Percentiles rank a stretch among this genome's conserved stretches.
Conservation (phyloP, 176 grass and related monocot species). For the Microstegium vimineum region DNA sequence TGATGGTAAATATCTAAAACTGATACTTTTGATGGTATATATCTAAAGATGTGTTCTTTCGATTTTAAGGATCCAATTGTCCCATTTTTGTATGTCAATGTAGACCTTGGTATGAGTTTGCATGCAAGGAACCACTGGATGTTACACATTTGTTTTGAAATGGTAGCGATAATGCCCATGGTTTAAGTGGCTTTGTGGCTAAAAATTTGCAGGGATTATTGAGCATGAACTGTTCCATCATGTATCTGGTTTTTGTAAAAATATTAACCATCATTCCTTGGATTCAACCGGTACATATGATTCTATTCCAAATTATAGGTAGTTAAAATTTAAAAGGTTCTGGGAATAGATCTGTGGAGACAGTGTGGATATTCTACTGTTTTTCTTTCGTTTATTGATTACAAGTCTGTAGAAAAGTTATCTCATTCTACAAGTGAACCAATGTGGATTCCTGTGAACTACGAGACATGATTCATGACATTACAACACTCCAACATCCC, state of each 20-base stretch:
- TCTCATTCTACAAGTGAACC: background rate
- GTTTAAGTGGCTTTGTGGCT: background rate
- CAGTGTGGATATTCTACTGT: background rate
- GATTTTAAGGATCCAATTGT: background rate
- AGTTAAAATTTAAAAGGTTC: background rate
- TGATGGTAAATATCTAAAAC: background rate
- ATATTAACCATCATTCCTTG: background rate
- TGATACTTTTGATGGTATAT: background rate
- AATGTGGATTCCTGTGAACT: background rate
- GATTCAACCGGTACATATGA: background rate
- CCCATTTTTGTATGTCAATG: conserved; percentile 2
- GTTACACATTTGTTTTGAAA: background rate
- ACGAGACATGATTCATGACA: background rate
- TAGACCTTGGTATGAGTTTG: conserved; percentile 8
- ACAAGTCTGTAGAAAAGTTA: background rate
- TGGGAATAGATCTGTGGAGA: background rate
- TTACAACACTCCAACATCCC: background rate
- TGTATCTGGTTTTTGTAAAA: conserved; percentile 12
- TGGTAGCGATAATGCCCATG: background rate
- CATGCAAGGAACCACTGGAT: background rate
- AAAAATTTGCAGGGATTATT: background rate
- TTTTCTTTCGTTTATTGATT: background rate
- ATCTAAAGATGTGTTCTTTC: background rate
- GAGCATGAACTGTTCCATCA: conserved; percentile 1
- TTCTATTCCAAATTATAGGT: background rate